Conservation (phyloP, 805 yeast species). For the Danielozyma ontarioensis region DNA sequence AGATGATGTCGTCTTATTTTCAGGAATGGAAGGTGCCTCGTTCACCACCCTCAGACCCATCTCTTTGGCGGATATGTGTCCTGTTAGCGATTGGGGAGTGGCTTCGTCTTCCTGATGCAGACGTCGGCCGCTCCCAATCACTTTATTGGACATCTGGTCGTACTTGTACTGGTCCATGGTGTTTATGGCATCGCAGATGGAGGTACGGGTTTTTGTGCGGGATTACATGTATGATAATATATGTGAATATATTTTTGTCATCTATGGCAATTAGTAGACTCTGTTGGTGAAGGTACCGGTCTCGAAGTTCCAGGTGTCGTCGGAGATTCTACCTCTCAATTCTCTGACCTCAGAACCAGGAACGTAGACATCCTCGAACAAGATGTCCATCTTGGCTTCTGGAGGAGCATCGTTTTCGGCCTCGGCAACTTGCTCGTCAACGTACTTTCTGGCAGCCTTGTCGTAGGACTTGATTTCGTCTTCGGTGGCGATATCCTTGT, state of each 20-base stretch:
- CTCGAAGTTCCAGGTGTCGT: conserved; percentile 86
- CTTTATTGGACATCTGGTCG: conserved; percentile 76
- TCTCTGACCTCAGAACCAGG: conserved; percentile 90
- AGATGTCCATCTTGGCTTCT: conserved; percentile 88
- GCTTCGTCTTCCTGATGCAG: conserved; percentile 47
- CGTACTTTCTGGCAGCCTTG: conserved; percentile 93
- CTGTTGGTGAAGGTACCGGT: conserved; percentile 42
- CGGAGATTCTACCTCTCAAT: conserved; percentile 94
- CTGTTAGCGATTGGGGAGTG: conserved; percentile 68
- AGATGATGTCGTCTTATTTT: conserved; percentile 17
- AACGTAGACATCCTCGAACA: conserved; percentile 95
- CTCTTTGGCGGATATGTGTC: conserved; percentile 60
- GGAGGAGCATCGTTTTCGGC: conserved; percentile 96
- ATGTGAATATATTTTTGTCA: no score
- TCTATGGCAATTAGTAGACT: conserved; percentile 30
- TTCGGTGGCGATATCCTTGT: conserved; percentile 82
- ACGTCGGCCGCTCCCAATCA: no score
- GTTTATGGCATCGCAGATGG: background rate
- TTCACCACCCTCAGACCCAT: conserved; percentile 52
- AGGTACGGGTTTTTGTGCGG: no score
- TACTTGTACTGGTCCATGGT: conserved; percentile 41
- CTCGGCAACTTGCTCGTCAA: conserved; percentile 87
- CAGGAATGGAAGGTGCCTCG: conserved; percentile 23
- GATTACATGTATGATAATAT: no score
- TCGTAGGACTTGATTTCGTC: conserved; percentile 92